Percentiles rank a stretch among this genome's conserved stretches.
Evolutionary conservation across 495 filamentous ascomycete species (phyloP).

Genomic region (Talaromyces stipitatus): DNA sequence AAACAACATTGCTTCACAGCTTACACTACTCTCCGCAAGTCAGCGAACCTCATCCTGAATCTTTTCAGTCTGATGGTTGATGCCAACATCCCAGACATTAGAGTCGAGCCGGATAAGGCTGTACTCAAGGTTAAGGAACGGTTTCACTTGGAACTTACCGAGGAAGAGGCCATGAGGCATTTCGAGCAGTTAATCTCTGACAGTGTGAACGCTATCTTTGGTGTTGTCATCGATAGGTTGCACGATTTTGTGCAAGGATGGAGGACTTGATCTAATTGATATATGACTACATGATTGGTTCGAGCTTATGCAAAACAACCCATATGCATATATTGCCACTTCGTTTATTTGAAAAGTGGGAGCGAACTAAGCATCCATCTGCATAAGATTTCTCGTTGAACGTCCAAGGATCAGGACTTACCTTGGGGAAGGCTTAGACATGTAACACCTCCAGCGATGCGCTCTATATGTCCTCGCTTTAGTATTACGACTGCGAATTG

Average conservation of each 20-base stretch:
- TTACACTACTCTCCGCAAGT: conserved; percentile 85
- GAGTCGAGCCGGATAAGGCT: conserved; percentile 83
- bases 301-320: no score
- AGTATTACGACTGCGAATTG: no score
- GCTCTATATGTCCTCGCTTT: not conserved
- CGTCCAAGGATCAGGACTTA: not conserved
- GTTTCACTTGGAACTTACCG: conserved; percentile 84
- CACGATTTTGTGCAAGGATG: conserved; percentile 92
- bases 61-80: conserved; percentile 95
- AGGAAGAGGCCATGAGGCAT: conserved; percentile 85
- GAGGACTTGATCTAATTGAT: conserved; percentile 55
- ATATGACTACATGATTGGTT: no score
- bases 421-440: not conserved
- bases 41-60: conserved; percentile 86
- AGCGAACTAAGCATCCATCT: not conserved
- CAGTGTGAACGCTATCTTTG: conserved; percentile 78
- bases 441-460: not conserved
- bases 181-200: conserved; percentile 85
- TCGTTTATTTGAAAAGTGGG: not conserved
- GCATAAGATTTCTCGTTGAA: no score
- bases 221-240: conserved; percentile 88
- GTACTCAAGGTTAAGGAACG: conserved; percentile 92
- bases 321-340: not conserved
- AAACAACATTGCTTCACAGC: conserved; percentile 94
- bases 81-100: conserved; percentile 92